These are phyloP conservation scores for Leucocoprinus leucothites DNA, from an alignment of 768 basidiomycete species.

Conservation along the genomic window DNA sequence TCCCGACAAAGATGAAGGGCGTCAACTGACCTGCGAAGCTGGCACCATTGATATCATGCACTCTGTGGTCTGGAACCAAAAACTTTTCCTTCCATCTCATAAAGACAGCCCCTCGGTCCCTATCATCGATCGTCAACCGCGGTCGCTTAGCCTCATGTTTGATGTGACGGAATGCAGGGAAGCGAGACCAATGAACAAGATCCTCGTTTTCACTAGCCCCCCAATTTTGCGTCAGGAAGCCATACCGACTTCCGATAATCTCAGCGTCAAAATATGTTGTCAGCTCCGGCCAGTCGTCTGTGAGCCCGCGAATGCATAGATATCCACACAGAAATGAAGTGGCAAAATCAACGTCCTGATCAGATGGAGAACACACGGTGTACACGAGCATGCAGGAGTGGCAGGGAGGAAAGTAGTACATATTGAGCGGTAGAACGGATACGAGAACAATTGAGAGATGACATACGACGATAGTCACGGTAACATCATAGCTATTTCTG, in stretches of 20 bases:
- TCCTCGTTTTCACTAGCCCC: slow-evolving; percentile 91
- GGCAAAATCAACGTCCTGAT: slow-evolving; percentile 84
- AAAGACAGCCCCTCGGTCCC: slow-evolving; percentile 81
- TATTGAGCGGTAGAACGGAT: slow-evolving; percentile 9
- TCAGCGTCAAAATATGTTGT: slow-evolving; percentile 98
- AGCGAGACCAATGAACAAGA: slow-evolving; percentile 91
- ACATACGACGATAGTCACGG: slow-evolving; percentile 87
- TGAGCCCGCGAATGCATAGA: slow-evolving; percentile 88
- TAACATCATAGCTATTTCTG: slow-evolving; percentile 91
- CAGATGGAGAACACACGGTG: not conserved
- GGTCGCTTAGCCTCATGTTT: slow-evolving; percentile 78
- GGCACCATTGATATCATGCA: slow-evolving; percentile 92
- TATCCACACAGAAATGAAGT: slow-evolving; percentile 88
- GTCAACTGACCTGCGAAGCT: slow-evolving; percentile 80
- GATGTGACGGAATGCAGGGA: slow-evolving; percentile 85
- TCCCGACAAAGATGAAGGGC: slow-evolving; percentile 1
- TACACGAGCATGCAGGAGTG: not conserved
- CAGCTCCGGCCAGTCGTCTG: slow-evolving; percentile 92
- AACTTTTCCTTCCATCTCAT: slow-evolving; percentile 98
- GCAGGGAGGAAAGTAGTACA: not conserved
- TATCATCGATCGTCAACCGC: slow-evolving; percentile 71
- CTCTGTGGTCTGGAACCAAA: slow-evolving; percentile 91
- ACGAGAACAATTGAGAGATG: slow-evolving; percentile 8
- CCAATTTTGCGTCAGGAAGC: slow-evolving; percentile 89
- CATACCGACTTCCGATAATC: slow-evolving; percentile 87